Evolutionary conservation across 139 green algal genomes (phyloP).

Genomic region (Chlamydomonas sp.): DNA sequence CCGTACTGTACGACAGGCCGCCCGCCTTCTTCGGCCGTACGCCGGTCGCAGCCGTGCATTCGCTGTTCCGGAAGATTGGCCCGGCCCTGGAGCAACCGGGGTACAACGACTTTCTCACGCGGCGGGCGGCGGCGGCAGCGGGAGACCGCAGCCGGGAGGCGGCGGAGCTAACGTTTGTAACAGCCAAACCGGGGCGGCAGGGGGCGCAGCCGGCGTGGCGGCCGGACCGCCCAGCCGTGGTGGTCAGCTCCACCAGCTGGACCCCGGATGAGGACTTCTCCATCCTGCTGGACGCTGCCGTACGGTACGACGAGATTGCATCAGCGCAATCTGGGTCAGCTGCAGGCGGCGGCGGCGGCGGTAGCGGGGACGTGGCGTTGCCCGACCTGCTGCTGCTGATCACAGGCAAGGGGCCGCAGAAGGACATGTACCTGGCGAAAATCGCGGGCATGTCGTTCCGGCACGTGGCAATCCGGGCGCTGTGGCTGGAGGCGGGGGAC

Average conservation of each 20-base stretch:
- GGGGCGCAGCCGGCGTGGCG: constrained; percentile 15
- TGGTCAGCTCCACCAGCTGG: constrained; percentile 97
- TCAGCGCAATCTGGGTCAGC: background rate
- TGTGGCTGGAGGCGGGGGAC: constrained; percentile 92
- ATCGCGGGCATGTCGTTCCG: constrained; percentile 75
- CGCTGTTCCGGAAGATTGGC: constrained; percentile 46
- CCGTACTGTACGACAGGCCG: constrained; percentile 92
- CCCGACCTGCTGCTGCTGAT: constrained; percentile 74
- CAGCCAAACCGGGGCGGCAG: constrained; percentile 1
- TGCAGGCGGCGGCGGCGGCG: background rate
- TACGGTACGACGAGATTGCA: constrained; percentile 48
- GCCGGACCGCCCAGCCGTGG: constrained; percentile 77
- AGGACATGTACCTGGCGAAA: constrained; percentile 69
- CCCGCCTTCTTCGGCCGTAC: constrained; percentile 77
- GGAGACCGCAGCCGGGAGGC: background rate
- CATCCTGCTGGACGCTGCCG: constrained; percentile 84
- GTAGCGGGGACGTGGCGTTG: constrained; percentile 9
- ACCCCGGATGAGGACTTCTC: constrained; percentile 98
- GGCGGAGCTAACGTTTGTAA: constrained; percentile 22
- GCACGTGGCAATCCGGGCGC: constrained; percentile 83
- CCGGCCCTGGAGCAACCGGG: constrained; percentile 11
- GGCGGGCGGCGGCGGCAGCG: background rate
- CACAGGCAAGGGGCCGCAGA: constrained; percentile 88
- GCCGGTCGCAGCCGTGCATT: constrained; percentile 24
- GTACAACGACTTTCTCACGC: constrained; percentile 40